Evolutionary conservation across 352 stramenopile genomes (phyloP).

Genomic region (Lagenidium giganteum): DNA sequence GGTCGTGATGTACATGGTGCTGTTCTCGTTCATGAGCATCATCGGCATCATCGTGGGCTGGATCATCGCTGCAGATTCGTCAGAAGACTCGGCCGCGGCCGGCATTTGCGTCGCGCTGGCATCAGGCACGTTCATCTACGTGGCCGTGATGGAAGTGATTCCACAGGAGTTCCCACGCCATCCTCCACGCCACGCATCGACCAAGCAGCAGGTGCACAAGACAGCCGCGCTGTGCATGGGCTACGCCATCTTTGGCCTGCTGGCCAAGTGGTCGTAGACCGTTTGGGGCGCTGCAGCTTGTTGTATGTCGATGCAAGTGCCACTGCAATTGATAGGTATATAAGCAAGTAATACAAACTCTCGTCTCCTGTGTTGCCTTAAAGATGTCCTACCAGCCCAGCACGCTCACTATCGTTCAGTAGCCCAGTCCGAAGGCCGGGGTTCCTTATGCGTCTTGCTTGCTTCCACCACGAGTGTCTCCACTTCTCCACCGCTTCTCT

Average conservation of each 20-base stretch:
- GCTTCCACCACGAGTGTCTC: too few relatives aligned
- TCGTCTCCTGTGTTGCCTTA: too few relatives aligned
- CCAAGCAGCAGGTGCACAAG: too few relatives aligned
- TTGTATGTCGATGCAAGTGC: background rate
- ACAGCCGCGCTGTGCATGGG: conserved; percentile 47
- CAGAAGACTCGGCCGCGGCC: conserved; percentile 35
- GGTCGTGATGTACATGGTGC: conserved; percentile 42
- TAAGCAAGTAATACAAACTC: too few relatives aligned
- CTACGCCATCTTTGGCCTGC: conserved; percentile 68
- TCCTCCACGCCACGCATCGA: conserved; percentile 10
- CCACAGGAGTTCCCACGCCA: conserved; percentile 72
- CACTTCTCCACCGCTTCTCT: too few relatives aligned
- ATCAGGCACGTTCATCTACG: conserved; percentile 81
- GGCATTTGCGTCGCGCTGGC: conserved; percentile 63
- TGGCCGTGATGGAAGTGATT: conserved; percentile 83
- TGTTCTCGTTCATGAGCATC: conserved; percentile 57
- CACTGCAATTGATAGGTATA: background rate
- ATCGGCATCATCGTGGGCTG: conserved; percentile 43
- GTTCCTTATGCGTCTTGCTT: too few relatives aligned
- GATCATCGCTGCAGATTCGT: conserved; percentile 28
- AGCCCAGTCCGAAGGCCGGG: too few relatives aligned
- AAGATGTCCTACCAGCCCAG: too few relatives aligned
- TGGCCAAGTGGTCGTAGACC: conserved; percentile 76
- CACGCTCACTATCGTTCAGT: too few relatives aligned
- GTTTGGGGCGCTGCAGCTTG: too few relatives aligned